Conservation (phyloP, 225 moss, liverwort and hornwort species). For the Takakia lepidozioides region DNA sequence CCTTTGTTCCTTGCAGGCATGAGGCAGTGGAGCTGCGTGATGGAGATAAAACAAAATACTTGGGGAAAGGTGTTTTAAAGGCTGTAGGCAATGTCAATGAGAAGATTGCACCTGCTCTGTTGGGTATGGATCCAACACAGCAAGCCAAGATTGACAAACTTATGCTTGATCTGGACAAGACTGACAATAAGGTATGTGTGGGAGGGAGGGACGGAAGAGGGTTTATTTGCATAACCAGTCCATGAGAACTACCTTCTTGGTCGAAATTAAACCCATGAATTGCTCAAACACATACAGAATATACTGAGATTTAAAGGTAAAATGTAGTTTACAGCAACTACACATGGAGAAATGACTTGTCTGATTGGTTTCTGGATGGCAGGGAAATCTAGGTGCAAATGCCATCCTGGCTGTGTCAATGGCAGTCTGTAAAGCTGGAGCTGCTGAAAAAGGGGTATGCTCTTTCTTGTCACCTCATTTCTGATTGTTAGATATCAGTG, state of each 20-base stretch:
- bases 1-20: constrained; percentile 41
- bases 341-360: too few relatives aligned
- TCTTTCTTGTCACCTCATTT: too few relatives aligned
- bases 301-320: too few relatives aligned
- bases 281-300: too few relatives aligned
- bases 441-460: constrained; percentile 63
- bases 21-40: constrained; percentile 98
- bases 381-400: constrained; percentile 91
- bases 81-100: constrained; percentile 88
- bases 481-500: too few relatives aligned
- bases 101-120: constrained; percentile 69
- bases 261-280: too few relatives aligned
- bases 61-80: constrained; percentile 96
- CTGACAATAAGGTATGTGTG: constrained; percentile 84
- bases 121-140: constrained; percentile 88
- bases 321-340: too few relatives aligned
- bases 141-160: constrained; percentile 81
- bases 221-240: too few relatives aligned
- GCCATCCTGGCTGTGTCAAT: constrained; percentile 91
- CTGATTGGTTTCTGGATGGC: constrained; percentile 16
- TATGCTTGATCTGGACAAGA: constrained; percentile 94
- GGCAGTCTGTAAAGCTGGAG: constrained; percentile 81
- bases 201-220: too few relatives aligned
- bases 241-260: too few relatives aligned
- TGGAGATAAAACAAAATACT: constrained; percentile 68